Conservation (phyloP, 345 rosid species). For the Heritiera littoralis region DNA sequence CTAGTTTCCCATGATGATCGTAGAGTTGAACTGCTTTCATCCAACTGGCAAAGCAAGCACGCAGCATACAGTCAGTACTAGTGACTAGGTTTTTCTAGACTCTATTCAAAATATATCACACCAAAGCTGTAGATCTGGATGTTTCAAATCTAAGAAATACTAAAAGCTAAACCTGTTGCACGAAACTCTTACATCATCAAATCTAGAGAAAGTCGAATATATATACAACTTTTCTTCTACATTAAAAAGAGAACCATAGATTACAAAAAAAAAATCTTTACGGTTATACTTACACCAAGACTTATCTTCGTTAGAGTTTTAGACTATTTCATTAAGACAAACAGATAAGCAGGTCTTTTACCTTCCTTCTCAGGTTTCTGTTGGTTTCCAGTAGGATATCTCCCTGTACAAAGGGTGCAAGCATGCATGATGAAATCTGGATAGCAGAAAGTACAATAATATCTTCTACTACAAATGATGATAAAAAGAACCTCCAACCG, state of each 20-base stretch:
- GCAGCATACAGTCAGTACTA: no score
- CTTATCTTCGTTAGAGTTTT: not conserved
- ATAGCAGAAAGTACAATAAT: not conserved
- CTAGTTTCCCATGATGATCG: slow-evolving; percentile 4
- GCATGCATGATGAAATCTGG: not conserved
- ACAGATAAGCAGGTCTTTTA: not conserved
- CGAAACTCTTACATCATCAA: no score
- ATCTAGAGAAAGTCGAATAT: no score
- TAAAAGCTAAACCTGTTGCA: no score
- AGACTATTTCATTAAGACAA: not conserved
- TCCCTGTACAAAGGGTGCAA: not conserved
- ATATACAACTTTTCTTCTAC: no score
- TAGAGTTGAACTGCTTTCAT: not conserved
- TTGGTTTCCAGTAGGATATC: not conserved
- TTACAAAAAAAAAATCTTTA: no score
- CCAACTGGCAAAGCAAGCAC: not conserved
- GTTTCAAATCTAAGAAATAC: no score
- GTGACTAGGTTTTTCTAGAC: no score
- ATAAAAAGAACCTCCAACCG: not conserved
- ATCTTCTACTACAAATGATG: not conserved
- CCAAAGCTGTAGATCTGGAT: no score
- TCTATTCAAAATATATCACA: no score
- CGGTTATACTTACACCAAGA: no score
- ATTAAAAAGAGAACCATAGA: no score
- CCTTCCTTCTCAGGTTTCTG: not conserved